Percentiles rank a stretch among this genome's conserved stretches.
Evolutionary conservation across 345 rosid species (phyloP).

Genomic region (Bruguiera parviflora): DNA sequence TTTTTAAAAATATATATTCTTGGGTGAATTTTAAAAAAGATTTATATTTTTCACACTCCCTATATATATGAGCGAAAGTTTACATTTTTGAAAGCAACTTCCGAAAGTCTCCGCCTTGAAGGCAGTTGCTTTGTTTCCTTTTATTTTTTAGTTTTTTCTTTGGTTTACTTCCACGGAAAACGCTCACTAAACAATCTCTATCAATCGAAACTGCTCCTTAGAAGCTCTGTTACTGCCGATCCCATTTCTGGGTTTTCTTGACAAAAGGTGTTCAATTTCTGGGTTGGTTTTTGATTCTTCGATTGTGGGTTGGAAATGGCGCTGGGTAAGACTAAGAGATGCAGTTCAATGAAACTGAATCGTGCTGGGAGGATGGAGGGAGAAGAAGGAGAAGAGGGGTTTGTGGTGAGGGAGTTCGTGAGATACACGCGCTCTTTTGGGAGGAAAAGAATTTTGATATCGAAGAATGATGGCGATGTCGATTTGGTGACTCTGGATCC

Average conservation of each 20-base stretch:
- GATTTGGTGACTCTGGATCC: slow-evolving; percentile 17
- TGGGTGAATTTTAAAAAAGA: neutral
- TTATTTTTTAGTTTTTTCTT: neutral
- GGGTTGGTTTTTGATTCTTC: neutral
- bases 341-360: slow-evolving; percentile 33
- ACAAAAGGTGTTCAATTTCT: neutral
- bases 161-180: neutral
- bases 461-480: slow-evolving; percentile 18
- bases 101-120: neutral
- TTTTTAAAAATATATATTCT: neutral
- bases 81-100: neutral
- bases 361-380: slow-evolving; percentile 9
- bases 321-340: slow-evolving; percentile 37
- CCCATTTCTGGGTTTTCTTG: neutral
- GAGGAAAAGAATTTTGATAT: slow-evolving; percentile 63
- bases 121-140: neutral
- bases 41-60: neutral
- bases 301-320: slow-evolving; percentile 31
- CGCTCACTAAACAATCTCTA: neutral
- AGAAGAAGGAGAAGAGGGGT: slow-evolving; percentile 17
- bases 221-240: neutral
- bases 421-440: slow-evolving; percentile 52
- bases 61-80: neutral
- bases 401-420: slow-evolving; percentile 40
- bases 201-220: neutral